These are phyloP conservation scores for Apophysomyces sp. DNA, from an alignment of 371 early-diverging fungal genomes.

Conservation along the genomic window DNA sequence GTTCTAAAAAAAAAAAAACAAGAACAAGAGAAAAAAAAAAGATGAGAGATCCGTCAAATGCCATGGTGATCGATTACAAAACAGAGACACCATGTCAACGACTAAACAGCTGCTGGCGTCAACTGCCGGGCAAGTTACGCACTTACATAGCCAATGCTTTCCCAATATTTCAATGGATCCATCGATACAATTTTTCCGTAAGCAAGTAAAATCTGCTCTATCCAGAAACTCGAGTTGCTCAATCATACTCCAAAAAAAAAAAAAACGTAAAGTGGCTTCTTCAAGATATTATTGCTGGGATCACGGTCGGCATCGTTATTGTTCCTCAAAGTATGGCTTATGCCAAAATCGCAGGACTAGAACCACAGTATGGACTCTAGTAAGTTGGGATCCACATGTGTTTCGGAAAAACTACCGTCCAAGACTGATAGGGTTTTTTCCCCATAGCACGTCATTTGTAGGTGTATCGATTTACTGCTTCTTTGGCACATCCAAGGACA, in stretches of 20 bases:
- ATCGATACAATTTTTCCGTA: conserved; percentile 29
- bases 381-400: not conserved
- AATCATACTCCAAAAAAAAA: no score
- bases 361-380: conserved; percentile 40
- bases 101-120: not conserved
- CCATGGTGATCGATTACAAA: conserved; percentile 11
- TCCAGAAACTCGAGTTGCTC: not conserved
- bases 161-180: conserved; percentile 30
- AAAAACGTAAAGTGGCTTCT: conserved; percentile 61
- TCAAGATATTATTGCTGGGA: conserved; percentile 83
- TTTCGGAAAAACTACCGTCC: no score
- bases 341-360: conserved; percentile 79
- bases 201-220: not conserved
- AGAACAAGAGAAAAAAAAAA: not conserved
- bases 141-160: conserved; percentile 9
- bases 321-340: conserved; percentile 89
- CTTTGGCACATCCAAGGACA: conserved; percentile 79
- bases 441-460: conserved; percentile 55
- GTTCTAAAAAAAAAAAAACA: not conserved
- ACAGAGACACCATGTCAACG: conserved; percentile 5
- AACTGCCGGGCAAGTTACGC: not conserved
- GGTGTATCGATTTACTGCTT: conserved; percentile 69
- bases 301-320: conserved; percentile 83
- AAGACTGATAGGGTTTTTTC: not conserved
- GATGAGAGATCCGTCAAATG: not conserved